phyloP scores from a whole-genome alignment of 306 rosid genomes.

The Prunus davidiana region DNA sequence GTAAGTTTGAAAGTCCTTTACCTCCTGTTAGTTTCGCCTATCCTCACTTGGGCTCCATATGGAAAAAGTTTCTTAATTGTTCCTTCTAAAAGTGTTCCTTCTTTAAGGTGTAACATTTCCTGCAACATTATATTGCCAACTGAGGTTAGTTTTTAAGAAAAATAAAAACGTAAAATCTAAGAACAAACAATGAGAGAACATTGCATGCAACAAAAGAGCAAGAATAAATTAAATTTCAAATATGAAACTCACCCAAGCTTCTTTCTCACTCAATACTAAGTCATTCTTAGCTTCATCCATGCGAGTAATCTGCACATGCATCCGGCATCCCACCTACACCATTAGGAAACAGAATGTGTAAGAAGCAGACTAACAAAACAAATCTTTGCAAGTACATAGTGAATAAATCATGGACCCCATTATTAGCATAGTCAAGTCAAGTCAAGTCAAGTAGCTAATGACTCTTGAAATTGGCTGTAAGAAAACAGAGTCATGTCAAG shows the following conservation, averaged over 20 bases:
- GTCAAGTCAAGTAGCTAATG: no score
- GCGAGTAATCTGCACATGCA: constrained; percentile 65
- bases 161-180: not conserved
- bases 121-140: constrained; percentile 32
- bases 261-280: constrained; percentile 74
- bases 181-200: not conserved
- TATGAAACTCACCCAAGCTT: constrained; percentile 81
- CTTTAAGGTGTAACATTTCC: constrained; percentile 66
- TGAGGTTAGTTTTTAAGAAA: constrained; percentile 4
- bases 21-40: constrained; percentile 71
- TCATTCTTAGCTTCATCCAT: constrained; percentile 73
- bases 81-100: constrained; percentile 85
- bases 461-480: no score
- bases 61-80: constrained; percentile 72
- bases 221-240: constrained; percentile 11
- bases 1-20: constrained; percentile 28
- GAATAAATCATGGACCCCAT: no score
- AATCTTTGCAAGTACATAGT: not conserved
- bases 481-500: no score
- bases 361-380: constrained; percentile 19
- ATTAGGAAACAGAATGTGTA: constrained; percentile 19
- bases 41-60: constrained; percentile 84
- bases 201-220: constrained; percentile 7
- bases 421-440: no score
- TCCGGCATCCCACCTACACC: constrained; percentile 69